Percentiles rank a stretch among this genome's conserved stretches.
phyloP scores from a whole-genome alignment of 352 stramenopile species.

The Phytophthora citricola region DNA sequence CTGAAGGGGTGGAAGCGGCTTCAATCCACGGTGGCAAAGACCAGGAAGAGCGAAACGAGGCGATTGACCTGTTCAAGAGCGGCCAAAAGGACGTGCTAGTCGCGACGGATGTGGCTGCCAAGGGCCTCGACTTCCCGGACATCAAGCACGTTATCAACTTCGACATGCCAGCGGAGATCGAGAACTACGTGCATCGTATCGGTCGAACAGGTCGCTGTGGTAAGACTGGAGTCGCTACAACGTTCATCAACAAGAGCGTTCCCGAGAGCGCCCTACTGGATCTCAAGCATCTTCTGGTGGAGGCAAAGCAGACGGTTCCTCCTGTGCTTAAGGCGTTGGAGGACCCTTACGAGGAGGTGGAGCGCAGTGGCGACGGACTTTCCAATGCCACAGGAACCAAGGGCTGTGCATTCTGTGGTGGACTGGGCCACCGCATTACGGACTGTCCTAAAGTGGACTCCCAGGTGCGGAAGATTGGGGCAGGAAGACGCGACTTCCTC shows the following conservation, averaged over 20 bases:
- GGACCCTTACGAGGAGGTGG: conserved; percentile 94
- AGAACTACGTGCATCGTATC: conserved; percentile 99
- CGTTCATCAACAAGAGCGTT: conserved; percentile 99
- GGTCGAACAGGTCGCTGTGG: conserved; percentile 98
- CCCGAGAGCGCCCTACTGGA: conserved; percentile 96
- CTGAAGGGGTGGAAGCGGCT: conserved; percentile 96
- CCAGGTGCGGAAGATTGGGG: conserved; percentile 95
- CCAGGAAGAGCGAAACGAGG: conserved; percentile 97
- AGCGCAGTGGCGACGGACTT: conserved; percentile 49
- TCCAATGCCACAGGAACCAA: conserved; percentile 87
- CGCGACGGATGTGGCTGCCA: conserved; percentile 98
- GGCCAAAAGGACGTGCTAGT: conserved; percentile 97
- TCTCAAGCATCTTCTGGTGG: conserved; percentile 98
- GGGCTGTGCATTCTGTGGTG: conserved; percentile 98
- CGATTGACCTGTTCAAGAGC: conserved; percentile 95
- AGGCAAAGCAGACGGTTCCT: conserved; percentile 98
- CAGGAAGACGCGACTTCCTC: conserved; percentile 94
- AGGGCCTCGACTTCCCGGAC: conserved; percentile 98
- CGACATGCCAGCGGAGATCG: conserved; percentile 99
- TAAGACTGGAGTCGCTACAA: conserved; percentile 98
- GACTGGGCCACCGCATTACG: conserved; percentile 98
- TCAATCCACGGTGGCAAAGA: conserved; percentile 98
- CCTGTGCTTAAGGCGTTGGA: conserved; percentile 98
- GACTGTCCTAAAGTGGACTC: conserved; percentile 99
- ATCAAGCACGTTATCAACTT: conserved; percentile 99